Conservation (phyloP, 1,284 basidiomycete genomes). For the Ustilago hordei region DNA sequence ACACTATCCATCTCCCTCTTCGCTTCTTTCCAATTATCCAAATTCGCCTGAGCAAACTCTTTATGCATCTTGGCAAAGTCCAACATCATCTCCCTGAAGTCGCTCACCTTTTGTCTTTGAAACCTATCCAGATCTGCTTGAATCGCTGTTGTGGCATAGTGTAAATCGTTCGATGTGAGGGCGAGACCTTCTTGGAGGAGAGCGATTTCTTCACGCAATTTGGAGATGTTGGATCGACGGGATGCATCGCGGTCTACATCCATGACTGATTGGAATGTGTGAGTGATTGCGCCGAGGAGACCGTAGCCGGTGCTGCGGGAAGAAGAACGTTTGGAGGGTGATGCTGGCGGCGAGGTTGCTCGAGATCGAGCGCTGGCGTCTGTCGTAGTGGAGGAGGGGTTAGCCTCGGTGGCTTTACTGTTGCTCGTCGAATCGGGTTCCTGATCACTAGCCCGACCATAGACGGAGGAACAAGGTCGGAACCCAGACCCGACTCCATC, state of each 20-base stretch:
- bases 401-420: not conserved
- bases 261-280: conserved; percentile 97
- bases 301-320: conserved; percentile 72
- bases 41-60: conserved; percentile 82
- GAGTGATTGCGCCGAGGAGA: conserved; percentile 88
- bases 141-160: conserved; percentile 93
- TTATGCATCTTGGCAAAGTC: conserved; percentile 88
- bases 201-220: conserved; percentile 89
- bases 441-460: conserved; percentile 38
- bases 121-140: conserved; percentile 98
- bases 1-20: conserved; percentile 89
- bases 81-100: conserved; percentile 90
- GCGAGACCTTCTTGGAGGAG: conserved; percentile 64
- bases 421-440: conserved; percentile 9
- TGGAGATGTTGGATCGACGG: conserved; percentile 88
- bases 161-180: conserved; percentile 75
- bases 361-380: conserved; percentile 16
- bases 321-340: conserved; percentile 41
- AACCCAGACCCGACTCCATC: conserved; percentile 47
- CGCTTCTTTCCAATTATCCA: conserved; percentile 95
- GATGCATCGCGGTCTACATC: conserved; percentile 97
- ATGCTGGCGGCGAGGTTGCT: conserved; percentile 30
- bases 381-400: conserved; percentile 2
- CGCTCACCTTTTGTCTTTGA: conserved; percentile 97
- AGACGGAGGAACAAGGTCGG: conserved; percentile 29